phyloP scores from a whole-genome alignment of 1,139 yeast genomes.

The Sugiyamaella castrensis region DNA sequence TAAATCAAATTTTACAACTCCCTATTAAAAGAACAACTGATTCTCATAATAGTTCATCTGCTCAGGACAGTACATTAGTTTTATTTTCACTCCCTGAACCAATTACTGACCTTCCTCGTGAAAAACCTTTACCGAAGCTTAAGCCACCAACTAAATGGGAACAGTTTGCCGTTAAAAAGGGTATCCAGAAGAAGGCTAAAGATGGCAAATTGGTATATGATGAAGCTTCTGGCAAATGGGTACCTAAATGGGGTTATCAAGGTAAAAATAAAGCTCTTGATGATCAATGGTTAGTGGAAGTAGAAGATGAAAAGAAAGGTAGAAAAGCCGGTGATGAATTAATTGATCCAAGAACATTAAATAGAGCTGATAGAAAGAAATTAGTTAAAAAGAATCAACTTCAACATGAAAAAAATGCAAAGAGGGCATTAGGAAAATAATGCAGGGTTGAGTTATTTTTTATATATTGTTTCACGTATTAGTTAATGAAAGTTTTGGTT shows the following conservation, averaged over 20 bases:
- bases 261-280: slow-evolving; percentile 88
- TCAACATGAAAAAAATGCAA: slow-evolving; percentile 77
- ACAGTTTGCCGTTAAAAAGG: slow-evolving; percentile 91
- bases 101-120: slow-evolving; percentile 81
- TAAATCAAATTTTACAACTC: slow-evolving; percentile 84
- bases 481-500: too few relatives aligned
- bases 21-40: slow-evolving; percentile 87
- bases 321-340: slow-evolving; percentile 55
- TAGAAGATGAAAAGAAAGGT: slow-evolving; percentile 63
- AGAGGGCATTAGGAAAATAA: slow-evolving; percentile 27
- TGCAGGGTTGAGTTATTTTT: background rate
- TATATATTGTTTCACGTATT: too few relatives aligned
- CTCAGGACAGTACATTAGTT: slow-evolving; percentile 73
- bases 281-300: slow-evolving; percentile 94
- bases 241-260: slow-evolving; percentile 96
- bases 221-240: slow-evolving; percentile 92
- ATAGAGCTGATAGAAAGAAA: slow-evolving; percentile 78
- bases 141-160: slow-evolving; percentile 97
- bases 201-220: slow-evolving; percentile 89
- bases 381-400: slow-evolving; percentile 80
- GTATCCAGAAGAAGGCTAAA: slow-evolving; percentile 85
- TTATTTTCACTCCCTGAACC: slow-evolving; percentile 86
- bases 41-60: slow-evolving; percentile 54
- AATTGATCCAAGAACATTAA: slow-evolving; percentile 80
- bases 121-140: slow-evolving; percentile 89